Percentiles rank a stretch among this genome's conserved stretches.
Evolutionary conservation across 2,329 filamentous ascomycete species (phyloP).

Genomic region (Venturia oleaginea): DNA sequence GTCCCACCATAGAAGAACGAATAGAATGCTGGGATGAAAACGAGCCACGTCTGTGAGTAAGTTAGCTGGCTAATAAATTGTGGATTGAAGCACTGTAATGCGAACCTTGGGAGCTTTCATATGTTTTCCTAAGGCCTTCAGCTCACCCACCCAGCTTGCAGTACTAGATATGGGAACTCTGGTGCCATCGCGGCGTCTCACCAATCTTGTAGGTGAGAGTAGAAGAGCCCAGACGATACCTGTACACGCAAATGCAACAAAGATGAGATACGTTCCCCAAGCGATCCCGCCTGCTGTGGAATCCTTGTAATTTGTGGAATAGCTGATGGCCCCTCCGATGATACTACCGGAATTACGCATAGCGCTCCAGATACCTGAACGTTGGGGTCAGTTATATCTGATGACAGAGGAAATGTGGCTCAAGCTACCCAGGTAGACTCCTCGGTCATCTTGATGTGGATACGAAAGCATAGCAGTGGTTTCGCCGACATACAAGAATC

Average conservation of each 20-base stretch:
- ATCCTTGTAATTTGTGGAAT: neutral
- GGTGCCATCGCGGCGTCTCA: neutral
- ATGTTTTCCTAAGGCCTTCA: neutral
- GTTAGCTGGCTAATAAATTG: neutral
- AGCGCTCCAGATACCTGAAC: neutral
- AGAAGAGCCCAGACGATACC: neutral
- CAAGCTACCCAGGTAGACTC: neutral
- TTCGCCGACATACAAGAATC: conserved; percentile 1
- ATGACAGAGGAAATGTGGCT: neutral
- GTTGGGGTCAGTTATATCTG: neutral
- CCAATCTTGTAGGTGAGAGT: neutral
- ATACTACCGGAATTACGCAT: neutral
- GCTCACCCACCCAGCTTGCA: neutral
- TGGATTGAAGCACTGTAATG: neutral
- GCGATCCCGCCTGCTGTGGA: neutral
- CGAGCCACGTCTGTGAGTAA: neutral
- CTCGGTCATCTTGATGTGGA: neutral
- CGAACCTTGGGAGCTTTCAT: neutral
- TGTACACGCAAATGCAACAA: neutral
- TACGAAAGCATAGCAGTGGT: conserved; percentile 1
- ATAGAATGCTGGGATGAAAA: conserved; percentile 3
- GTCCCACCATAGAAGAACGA: neutral
- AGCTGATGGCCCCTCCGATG: neutral
- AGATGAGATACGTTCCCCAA: conserved; percentile 1
- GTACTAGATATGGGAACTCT: neutral